Evolutionary conservation across 2,329 filamentous ascomycete genomes (phyloP).

Genomic region (Tolypocladium ovalisporum): DNA sequence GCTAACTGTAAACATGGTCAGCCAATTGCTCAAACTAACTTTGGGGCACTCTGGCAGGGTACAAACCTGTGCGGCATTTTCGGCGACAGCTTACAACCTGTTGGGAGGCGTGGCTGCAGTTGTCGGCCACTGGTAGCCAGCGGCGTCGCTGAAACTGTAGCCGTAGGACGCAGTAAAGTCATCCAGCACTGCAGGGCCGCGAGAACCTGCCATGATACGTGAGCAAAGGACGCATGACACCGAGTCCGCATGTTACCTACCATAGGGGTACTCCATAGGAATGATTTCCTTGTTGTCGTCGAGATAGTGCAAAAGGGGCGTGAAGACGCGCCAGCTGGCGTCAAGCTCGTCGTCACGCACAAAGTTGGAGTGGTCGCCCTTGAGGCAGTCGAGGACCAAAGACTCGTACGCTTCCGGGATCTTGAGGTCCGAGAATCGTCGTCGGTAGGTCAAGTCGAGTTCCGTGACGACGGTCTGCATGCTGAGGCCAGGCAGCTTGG

Average conservation of each 20-base stretch:
- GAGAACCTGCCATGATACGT: constrained; percentile 56
- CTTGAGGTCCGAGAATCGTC: constrained; percentile 97
- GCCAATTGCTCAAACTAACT: not conserved
- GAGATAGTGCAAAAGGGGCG: constrained; percentile 91
- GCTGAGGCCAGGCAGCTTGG: constrained; percentile 92
- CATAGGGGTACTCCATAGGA: constrained; percentile 99
- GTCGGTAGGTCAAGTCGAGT: constrained; percentile 93
- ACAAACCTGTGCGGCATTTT: constrained; percentile 6
- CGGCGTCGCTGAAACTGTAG: constrained; percentile 97
- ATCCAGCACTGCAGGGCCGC: constrained; percentile 89
- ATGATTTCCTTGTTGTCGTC: constrained; percentile 99
- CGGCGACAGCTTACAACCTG: constrained; percentile 58
- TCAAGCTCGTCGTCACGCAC: constrained; percentile 94
- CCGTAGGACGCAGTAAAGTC: constrained; percentile 98
- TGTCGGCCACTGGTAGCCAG: constrained; percentile 90
- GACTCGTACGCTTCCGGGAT: constrained; percentile 99
- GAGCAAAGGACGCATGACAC: not conserved
- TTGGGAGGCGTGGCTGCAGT: constrained; percentile 55
- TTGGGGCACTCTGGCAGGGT: not conserved
- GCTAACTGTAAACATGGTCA: not conserved
- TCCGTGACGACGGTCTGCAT: constrained; percentile 99
- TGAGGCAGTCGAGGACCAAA: constrained; percentile 90
- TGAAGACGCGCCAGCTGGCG: constrained; percentile 97
- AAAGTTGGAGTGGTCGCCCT: constrained; percentile 99
- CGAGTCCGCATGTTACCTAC: constrained; percentile 41